Conservation (phyloP, 371 early-diverging fungal species). For the Nematocida displodere region DNA sequence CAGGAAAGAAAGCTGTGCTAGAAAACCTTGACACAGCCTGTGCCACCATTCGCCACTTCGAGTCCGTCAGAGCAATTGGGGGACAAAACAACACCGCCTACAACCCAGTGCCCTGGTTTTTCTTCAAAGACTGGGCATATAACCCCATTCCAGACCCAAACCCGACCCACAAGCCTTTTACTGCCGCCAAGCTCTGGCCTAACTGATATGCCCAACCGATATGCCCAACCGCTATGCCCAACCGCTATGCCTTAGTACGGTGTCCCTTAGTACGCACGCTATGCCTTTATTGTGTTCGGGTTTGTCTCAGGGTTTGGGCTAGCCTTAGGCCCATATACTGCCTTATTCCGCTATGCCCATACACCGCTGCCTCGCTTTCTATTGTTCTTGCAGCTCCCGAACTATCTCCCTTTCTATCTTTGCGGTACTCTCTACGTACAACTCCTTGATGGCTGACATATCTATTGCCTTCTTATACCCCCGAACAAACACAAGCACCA, state of each 20-base stretch:
- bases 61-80: no score
- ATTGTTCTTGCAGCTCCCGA: neutral
- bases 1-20: no score
- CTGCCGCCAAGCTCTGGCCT: no score
- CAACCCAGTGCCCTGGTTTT: no score
- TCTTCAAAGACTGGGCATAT: no score
- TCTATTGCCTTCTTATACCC: constrained; percentile 9
- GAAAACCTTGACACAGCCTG: no score
- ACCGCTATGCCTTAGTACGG: no score
- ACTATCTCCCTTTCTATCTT: constrained; percentile 1
- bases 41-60: no score
- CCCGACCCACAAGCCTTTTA: no score
- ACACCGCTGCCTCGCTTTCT: neutral
- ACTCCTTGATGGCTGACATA: neutral
- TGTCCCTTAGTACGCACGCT: no score
- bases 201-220: neutral
- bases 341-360: neutral
- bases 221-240: neutral
- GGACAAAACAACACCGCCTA: no score
- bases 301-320: neutral
- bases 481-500: constrained; percentile 23
- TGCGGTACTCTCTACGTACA: neutral
- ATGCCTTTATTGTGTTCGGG: neutral
- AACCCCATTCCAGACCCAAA: no score
- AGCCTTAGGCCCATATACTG: neutral